A percentile compares a stretch with the other conserved stretches of the same genome.
phyloP scores from a whole-genome alignment of 2,329 filamentous ascomycete genomes.

The Phialophora verrucosa region DNA sequence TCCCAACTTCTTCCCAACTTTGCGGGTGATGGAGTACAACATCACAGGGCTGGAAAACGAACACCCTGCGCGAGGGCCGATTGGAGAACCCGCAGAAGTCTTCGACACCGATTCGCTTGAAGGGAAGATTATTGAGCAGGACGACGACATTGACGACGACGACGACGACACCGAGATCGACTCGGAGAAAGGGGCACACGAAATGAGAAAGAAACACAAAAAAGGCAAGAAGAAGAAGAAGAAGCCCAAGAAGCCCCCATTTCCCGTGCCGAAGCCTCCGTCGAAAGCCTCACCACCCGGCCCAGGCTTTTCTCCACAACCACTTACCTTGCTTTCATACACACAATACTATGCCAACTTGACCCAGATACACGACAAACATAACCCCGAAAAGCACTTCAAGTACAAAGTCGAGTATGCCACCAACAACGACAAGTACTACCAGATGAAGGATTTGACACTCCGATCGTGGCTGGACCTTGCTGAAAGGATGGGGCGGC shows the following conservation, averaged over 20 bases:
- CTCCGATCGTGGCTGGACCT: conserved; percentile 80
- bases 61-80: conserved; percentile 32
- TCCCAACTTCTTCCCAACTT: conserved; percentile 87
- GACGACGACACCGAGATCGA: conserved; percentile 38
- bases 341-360: conserved; percentile 94
- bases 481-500: conserved; percentile 62
- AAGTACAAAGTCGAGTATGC: conserved; percentile 83
- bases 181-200: conserved; percentile 47
- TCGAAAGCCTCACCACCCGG: conserved; percentile 76
- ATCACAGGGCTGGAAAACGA: conserved; percentile 72
- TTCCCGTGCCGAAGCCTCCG: conserved; percentile 73
- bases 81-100: conserved; percentile 26
- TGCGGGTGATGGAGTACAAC: conserved; percentile 95
- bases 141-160: conserved; percentile 43
- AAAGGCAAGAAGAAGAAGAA: conserved; percentile 53
- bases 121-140: conserved; percentile 17
- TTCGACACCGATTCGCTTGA: conserved; percentile 8
- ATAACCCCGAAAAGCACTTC: conserved; percentile 64
- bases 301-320: conserved; percentile 86
- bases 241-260: conserved; percentile 62
- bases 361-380: conserved; percentile 75
- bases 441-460: conserved; percentile 80
- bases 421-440: conserved; percentile 76
- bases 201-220: conserved; percentile 53
- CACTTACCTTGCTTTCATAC: conserved; percentile 78